phyloP scores from a whole-genome alignment of 371 early-diverging fungal species.

The Saksenaea vasiformis region DNA sequence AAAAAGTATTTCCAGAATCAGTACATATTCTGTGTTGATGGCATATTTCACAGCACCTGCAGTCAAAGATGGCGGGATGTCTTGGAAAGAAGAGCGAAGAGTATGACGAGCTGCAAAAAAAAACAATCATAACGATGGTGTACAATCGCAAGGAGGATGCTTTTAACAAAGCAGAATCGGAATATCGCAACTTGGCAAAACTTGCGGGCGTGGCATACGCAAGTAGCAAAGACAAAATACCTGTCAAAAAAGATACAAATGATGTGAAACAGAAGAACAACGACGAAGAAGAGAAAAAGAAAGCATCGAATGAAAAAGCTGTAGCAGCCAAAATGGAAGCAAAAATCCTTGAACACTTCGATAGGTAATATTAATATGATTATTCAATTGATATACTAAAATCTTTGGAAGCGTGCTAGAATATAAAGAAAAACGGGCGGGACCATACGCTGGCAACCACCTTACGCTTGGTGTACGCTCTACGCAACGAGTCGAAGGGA shows the following conservation, averaged over 20 bases:
- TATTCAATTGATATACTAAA: not conserved
- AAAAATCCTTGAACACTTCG: not conserved
- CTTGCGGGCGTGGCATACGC: not conserved
- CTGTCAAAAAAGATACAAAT: not conserved
- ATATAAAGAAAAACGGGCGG: constrained; percentile 8
- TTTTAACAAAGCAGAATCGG: too few relatives aligned
- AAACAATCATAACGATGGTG: too few relatives aligned
- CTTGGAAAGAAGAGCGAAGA: not conserved
- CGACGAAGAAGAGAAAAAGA: not conserved
- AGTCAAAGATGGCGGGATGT: not conserved
- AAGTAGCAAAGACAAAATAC: not conserved
- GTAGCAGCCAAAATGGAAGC: too few relatives aligned
- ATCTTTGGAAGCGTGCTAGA: constrained; percentile 1
- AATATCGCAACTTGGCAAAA: not conserved
- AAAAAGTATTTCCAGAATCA: not conserved
- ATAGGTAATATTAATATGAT: not conserved
- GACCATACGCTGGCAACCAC: constrained; percentile 3
- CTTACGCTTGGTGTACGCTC: constrained; percentile 4
- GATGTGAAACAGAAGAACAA: not conserved
- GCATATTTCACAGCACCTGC: not conserved
- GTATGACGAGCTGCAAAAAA: not conserved
- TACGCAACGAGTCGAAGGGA: constrained; percentile 9
- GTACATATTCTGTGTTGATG: constrained; percentile 3
- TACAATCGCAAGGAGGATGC: too few relatives aligned
- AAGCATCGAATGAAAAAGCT: too few relatives aligned